Percentiles rank a stretch among this genome's conserved stretches.
phyloP scores from a whole-genome alignment of 1,284 basidiomycete species.

The Ceratobasidium sp. region DNA sequence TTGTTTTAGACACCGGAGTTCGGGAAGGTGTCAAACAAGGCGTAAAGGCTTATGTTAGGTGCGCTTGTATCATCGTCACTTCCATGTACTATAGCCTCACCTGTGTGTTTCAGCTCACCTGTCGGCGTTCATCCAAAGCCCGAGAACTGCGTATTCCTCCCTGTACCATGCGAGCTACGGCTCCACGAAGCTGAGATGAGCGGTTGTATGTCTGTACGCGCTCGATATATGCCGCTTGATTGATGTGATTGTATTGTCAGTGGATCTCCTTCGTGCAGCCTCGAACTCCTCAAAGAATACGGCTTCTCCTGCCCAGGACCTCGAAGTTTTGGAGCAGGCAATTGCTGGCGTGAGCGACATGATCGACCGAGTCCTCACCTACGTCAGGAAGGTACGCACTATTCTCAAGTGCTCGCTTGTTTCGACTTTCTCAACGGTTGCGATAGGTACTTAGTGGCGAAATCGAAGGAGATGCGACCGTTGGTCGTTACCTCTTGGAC shows the following conservation, averaged over 20 bases:
- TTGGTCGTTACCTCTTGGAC: constrained; percentile 94
- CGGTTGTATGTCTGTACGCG: constrained; percentile 70
- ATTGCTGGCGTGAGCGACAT: constrained; percentile 78
- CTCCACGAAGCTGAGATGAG: constrained; percentile 86
- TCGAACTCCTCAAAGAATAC: constrained; percentile 43
- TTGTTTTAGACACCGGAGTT: constrained; percentile 90
- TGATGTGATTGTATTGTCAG: constrained; percentile 14
- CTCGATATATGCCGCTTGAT: constrained; percentile 2
- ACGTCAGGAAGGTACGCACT: constrained; percentile 78
- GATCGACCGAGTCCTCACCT: constrained; percentile 86
- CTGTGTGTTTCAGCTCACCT: constrained; percentile 67
- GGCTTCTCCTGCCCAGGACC: constrained; percentile 63
- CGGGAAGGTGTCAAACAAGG: constrained; percentile 78
- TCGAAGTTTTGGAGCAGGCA: constrained; percentile 76
- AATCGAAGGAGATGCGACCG: constrained; percentile 82
- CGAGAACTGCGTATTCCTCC: constrained; percentile 92
- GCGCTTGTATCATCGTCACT: constrained; percentile 52
- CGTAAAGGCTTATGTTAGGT: constrained; percentile 91
- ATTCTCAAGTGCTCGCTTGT: neutral
- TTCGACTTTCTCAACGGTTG: neutral
- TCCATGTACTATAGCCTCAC: constrained; percentile 50
- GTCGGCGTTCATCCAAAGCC: constrained; percentile 88
- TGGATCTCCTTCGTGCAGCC: constrained; percentile 43
- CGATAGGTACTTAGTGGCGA: constrained; percentile 69
- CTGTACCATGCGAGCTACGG: constrained; percentile 83